Conservation (phyloP, 805 yeast genomes). For the Candida hungchunana region DNA sequence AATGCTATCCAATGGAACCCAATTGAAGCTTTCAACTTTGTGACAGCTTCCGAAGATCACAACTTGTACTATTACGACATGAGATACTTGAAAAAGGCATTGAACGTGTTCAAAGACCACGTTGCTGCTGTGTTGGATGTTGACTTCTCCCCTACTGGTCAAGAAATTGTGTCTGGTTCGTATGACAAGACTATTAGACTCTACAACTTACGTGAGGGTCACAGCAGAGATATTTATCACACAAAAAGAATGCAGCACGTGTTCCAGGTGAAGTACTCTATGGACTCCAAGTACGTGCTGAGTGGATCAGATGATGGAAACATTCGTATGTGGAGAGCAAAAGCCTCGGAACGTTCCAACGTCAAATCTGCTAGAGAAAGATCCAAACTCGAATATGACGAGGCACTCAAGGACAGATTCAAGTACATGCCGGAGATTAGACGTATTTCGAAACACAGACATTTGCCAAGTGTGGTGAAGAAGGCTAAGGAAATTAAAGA, state of each 20-base stretch:
- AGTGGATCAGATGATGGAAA: constrained; percentile 97
- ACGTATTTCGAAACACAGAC: constrained; percentile 88
- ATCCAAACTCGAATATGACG: constrained; percentile 83
- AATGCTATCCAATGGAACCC: constrained; percentile 95
- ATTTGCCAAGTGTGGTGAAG: constrained; percentile 81
- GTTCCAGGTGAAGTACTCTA: constrained; percentile 75
- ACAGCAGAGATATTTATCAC: constrained; percentile 91
- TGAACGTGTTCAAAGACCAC: constrained; percentile 89
- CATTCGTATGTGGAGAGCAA: constrained; percentile 87
- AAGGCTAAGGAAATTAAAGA: constrained; percentile 85
- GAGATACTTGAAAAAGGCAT: constrained; percentile 80
- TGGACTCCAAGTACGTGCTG: constrained; percentile 83
- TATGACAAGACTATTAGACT: constrained; percentile 91
- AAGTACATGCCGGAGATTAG: constrained; percentile 95
- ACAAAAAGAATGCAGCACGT: constrained; percentile 98
- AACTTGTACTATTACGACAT: constrained; percentile 93
- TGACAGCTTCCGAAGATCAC: constrained; percentile 90
- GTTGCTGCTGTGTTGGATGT: constrained; percentile 93
- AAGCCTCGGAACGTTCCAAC: constrained; percentile 78
- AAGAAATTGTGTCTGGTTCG: constrained; percentile 91
- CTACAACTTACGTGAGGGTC: constrained; percentile 73
- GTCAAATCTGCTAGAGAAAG: constrained; percentile 79
- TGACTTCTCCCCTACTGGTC: constrained; percentile 96
- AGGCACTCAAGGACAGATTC: constrained; percentile 85
- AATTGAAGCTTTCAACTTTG: constrained; percentile 93